These are phyloP conservation scores for Cladorrhinum samala DNA, from an alignment of 495 filamentous ascomycete genomes.

Conservation along the genomic window DNA sequence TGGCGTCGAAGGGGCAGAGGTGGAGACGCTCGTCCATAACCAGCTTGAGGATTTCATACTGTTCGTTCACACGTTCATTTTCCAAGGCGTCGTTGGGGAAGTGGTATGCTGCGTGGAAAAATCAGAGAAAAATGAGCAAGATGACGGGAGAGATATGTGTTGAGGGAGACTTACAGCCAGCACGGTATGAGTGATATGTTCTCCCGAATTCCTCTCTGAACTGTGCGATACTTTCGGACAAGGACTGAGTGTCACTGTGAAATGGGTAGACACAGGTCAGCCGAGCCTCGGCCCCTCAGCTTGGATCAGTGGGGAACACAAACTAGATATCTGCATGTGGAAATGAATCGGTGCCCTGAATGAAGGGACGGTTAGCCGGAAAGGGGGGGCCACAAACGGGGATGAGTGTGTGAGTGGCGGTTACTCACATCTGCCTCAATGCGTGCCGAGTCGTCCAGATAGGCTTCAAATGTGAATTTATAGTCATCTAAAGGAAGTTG, in stretches of 20 bases:
- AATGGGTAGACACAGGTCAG: background rate
- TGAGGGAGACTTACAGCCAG: slow-evolving; percentile 28
- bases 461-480: slow-evolving; percentile 32
- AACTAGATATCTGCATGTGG: slow-evolving; percentile 16
- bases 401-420: background rate
- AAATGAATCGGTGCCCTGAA: slow-evolving; percentile 1
- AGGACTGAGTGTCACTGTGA: slow-evolving; percentile 28
- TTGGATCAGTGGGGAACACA: background rate
- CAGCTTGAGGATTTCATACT: slow-evolving; percentile 54
- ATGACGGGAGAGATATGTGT: background rate
- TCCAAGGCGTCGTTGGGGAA: slow-evolving; percentile 58
- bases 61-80: slow-evolving; percentile 47
- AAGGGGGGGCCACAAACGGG: background rate
- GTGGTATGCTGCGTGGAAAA: slow-evolving; percentile 41
- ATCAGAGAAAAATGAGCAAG: slow-evolving; percentile 6
- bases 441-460: slow-evolving; percentile 17
- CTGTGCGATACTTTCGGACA: slow-evolving; percentile 36
- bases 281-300: background rate
- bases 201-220: slow-evolving; percentile 56
- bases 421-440: slow-evolving; percentile 31
- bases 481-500: slow-evolving; percentile 15
- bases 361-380: background rate
- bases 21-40: slow-evolving; percentile 47
- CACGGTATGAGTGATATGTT: slow-evolving; percentile 55
- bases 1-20: slow-evolving; percentile 46